Evolutionary conservation across 140 eudicot species (phyloP).

Genomic region (Anethum foeniculum): DNA sequence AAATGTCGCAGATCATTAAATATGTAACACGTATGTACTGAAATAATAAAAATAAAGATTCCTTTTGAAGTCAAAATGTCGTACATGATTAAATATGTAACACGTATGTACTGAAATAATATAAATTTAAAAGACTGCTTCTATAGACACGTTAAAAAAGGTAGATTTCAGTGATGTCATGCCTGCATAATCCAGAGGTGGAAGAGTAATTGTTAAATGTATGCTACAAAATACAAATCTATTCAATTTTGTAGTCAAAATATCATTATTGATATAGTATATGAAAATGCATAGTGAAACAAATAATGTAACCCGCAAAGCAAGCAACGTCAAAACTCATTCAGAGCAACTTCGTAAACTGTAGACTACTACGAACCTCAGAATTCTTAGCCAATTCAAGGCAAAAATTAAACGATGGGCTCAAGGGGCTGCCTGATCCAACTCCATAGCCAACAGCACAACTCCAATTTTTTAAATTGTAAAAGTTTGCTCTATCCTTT

Average conservation of each 20-base stretch:
- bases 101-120: background rate
- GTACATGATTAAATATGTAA: background rate
- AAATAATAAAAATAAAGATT: background rate
- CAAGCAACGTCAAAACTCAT: background rate
- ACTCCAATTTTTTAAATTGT: conserved; percentile 76
- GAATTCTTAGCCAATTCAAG: conserved; percentile 75
- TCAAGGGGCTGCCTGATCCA: conserved; percentile 88
- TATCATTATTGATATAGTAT: background rate
- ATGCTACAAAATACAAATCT: background rate
- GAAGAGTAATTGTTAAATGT: background rate
- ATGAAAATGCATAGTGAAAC: background rate
- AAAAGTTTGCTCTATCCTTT: conserved; percentile 45
- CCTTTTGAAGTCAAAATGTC: background rate
- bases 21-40: background rate
- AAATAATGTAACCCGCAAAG: background rate
- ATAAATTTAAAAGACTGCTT: background rate
- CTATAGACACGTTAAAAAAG: background rate
- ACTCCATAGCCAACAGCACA: conserved; percentile 80
- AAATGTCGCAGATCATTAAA: background rate
- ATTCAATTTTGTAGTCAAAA: background rate
- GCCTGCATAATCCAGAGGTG: background rate
- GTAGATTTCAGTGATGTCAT: background rate
- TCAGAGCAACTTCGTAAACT: background rate
- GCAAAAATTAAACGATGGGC: conserved; percentile 90
- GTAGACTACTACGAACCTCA: conserved; percentile 38